Evolutionary conservation across 1,284 basidiomycete species (phyloP).

Genomic region (Apiotrichum mycotoxinovorans): DNA sequence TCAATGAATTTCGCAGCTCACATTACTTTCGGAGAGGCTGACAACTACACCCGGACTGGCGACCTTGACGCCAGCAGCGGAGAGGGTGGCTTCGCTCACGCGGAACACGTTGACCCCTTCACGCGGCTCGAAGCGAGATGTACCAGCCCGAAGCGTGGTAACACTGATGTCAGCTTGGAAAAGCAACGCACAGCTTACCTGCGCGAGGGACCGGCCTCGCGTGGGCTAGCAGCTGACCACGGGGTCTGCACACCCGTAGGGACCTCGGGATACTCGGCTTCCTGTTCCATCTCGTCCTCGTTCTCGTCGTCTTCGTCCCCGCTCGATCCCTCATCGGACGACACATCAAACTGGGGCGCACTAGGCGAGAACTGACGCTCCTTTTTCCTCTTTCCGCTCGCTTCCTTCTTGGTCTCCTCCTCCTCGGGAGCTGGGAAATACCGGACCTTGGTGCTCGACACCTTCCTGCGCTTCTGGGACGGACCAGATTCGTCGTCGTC

Average conservation of each 20-base stretch:
- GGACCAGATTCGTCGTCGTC: background rate
- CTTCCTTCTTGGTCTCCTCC: background rate
- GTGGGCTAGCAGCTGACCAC: constrained; percentile 25
- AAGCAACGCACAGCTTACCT: constrained; percentile 2
- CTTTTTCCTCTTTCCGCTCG: constrained; percentile 4
- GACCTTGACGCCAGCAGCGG: constrained; percentile 17
- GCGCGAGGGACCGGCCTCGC: constrained; percentile 9
- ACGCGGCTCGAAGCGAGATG: constrained; percentile 24
- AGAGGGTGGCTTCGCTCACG: constrained; percentile 15
- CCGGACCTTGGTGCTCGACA: background rate
- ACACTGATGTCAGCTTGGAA: constrained; percentile 4
- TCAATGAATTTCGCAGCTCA: constrained; percentile 18
- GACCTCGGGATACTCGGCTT: background rate
- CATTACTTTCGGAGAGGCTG: constrained; percentile 34
- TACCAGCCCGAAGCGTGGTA: constrained; percentile 5
- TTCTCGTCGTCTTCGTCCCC: constrained; percentile 17
- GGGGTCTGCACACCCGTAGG: constrained; percentile 17
- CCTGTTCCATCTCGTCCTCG: constrained; percentile 4
- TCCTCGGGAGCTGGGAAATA: constrained; percentile 7
- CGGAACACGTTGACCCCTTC: constrained; percentile 28
- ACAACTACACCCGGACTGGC: constrained; percentile 33
- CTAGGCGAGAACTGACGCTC: constrained; percentile 3
- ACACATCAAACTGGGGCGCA: constrained; percentile 20
- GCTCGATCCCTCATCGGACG: constrained; percentile 3
- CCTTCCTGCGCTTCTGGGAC: constrained; percentile 14